Evolutionary conservation across 2,329 filamentous ascomycete genomes (phyloP).

Genomic region (Aquanectria penicillioides): DNA sequence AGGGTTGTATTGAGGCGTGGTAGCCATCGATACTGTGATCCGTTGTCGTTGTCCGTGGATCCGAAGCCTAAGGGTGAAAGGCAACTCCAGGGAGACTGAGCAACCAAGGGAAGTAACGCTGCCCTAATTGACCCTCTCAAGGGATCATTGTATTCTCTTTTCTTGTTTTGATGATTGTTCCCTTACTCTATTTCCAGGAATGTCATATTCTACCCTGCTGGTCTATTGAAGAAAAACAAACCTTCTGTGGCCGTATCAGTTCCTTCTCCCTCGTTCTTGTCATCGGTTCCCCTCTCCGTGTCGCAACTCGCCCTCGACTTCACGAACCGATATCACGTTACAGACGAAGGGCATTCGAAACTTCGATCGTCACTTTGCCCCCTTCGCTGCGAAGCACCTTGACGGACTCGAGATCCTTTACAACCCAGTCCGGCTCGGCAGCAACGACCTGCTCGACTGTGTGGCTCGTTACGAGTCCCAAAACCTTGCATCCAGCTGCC

Average conservation of each 20-base stretch:
- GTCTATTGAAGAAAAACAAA: conserved; percentile 13
- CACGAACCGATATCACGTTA: conserved; percentile 21
- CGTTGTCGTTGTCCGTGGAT: background rate
- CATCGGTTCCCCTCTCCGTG: conserved; percentile 17
- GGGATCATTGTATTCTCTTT: background rate
- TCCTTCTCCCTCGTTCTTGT: background rate
- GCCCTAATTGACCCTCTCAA: background rate
- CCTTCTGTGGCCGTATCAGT: conserved; percentile 6
- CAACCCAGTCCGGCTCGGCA: conserved; percentile 89
- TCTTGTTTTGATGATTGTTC: conserved; percentile 7
- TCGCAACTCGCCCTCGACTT: background rate
- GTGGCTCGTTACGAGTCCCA: conserved; percentile 89
- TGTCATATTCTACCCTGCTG: conserved; percentile 1
- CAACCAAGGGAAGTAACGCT: background rate
- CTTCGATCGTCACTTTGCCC: conserved; percentile 73
- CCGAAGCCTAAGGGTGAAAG: background rate
- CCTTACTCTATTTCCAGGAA: conserved; percentile 3
- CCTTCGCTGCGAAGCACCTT: conserved; percentile 66
- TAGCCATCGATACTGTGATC: too few relatives aligned
- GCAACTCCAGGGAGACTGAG: background rate
- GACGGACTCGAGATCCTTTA: conserved; percentile 81
- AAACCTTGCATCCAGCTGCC: conserved; percentile 84
- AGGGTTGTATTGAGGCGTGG: too few relatives aligned
- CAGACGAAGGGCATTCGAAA: conserved; percentile 66
- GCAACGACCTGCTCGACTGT: conserved; percentile 74